Base-by-base conservation (phyloP, 2,329 filamentous ascomycete genomes). In the Penicillium brasilianum region DNA sequence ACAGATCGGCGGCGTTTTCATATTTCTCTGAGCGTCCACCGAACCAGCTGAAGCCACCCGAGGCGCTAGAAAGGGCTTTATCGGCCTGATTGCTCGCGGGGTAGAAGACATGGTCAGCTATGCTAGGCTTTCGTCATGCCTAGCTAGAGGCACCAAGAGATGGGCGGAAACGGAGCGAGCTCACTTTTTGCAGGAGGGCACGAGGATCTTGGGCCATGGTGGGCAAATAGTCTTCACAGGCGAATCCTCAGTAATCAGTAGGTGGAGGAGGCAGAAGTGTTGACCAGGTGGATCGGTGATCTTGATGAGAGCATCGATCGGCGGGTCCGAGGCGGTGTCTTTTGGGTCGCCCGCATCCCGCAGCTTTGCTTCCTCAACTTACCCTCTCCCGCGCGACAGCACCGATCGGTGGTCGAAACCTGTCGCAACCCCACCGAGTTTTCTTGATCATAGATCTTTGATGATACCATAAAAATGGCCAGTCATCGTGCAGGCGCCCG, bases 11-110 rank as follows among this genome's bases (percentile, higher is more conserved):
- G 14, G 94, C 94, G 80, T 89, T 88, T 80, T 96, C 91, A 74
- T 91, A 93, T 79, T 97, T 98, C 66, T 97, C 93, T 71, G 91
- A 86, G 60, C 88, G 86, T 49, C 91, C 91, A 46, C 93, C 91
- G 71, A 99, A 97, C 79, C 97, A 88, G 76, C 88, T 91, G 81
- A 97, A 97, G 71, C 93, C 93, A 30, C 90, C 83, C 20, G 87
- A 83, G 43, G 94, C 93, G 68, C 89, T 83, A 70, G 88, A 81
- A 28, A 91, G 85, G 55, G 88, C 85, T 82, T 95, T 96, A 74
- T 97, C 92, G 81, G 95, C 95, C 93, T 97, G 76, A 55, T 60
- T 55, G 51, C 49, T 48, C 59, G 50, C 55, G 55, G 67, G 59
- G 54, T 61, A 65, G 59, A 63, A 64, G 61, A 56, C 57, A 65